Base-by-base conservation (phyloP, 108 stramenopile species). In the Cafeteria roenbergensis region DNA sequence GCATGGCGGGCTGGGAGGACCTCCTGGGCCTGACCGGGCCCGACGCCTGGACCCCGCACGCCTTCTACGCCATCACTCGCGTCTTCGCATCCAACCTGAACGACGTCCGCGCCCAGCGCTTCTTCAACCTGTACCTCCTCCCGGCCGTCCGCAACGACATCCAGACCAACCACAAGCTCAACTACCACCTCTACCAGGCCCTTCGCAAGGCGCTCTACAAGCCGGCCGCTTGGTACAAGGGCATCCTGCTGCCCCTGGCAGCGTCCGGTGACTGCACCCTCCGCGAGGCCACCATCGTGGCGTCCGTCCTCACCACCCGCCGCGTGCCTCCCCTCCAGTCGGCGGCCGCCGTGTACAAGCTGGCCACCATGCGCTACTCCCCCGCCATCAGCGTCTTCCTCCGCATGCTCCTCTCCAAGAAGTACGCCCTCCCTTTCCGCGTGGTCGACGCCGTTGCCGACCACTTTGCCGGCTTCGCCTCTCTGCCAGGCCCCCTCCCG, bases 41-140 rank as follows among this genome's bases (percentile, higher is more conserved):
- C 9, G 93, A 99, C 66, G 51, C 63, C 53, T 99, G 97, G 97
- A 90, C 93, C 17, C 89, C 91, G 20, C 91, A 91, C 56, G 93
- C 93, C 35, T 91, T 90, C 86, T 90, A 74, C 69, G 93, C 92
- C 9, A 92, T 91, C 0, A 99, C 97, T 6, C 80, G 90, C 21
- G 88, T 99, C 33, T 96, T 99, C 75, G 92, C 93, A 17, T 96
- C 94, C 65, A 99, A 99, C 69, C 77, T 96, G 38, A 92, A 95
- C 70, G 89, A 88, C 14, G 88, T 89, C 70, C 87, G 94, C 88
- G 92, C 97, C 6, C 97, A 95, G 80, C 79, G 92, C 27, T 99
- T 99, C 77, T 96, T 88, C 79, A 86, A 91, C 62, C 58, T 92
- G n/a, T 86, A 96, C 28, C 75, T 99, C 60, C 74, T 99, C 52